phyloP scores from a whole-genome alignment of 1,139 yeast genomes.

The Sugiyamaella paludigena region DNA sequence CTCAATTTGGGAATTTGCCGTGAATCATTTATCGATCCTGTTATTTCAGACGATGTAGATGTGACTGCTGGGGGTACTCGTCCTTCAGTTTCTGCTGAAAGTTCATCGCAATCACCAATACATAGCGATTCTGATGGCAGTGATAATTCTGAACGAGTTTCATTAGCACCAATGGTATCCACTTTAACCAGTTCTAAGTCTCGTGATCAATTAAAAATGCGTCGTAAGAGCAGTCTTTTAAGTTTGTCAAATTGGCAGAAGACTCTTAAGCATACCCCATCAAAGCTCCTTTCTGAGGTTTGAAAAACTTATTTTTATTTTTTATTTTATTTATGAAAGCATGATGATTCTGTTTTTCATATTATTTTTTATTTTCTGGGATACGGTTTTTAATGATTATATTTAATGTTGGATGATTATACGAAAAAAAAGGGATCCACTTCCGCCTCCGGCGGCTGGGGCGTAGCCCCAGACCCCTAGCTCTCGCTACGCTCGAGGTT shows the following conservation, averaged over 20 bases:
- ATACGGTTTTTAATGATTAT: neutral
- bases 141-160: neutral
- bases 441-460: no score
- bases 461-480: no score
- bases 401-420: no score
- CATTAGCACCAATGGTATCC: conserved; percentile 3
- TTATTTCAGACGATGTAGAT: neutral
- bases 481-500: no score
- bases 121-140: neutral
- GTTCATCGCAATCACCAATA: neutral
- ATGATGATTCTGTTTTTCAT: neutral
- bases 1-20: conserved; percentile 13
- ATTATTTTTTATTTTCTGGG: no score
- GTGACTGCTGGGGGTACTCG: neutral
- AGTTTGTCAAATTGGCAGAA: conserved; percentile 20
- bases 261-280: conserved; percentile 9
- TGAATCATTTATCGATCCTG: conserved; percentile 1
- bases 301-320: neutral
- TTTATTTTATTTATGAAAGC: neutral
- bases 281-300: conserved; percentile 6
- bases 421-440: no score
- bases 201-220: conserved; percentile 9
- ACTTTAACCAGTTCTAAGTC: conserved; percentile 1
- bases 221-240: conserved; percentile 18
- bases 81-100: conserved; percentile 1